Evolutionary conservation across 768 basidiomycete species (phyloP), one percentile per base, ranked within the genome.

Genomic region (Tubosaeta sp.): DNA sequence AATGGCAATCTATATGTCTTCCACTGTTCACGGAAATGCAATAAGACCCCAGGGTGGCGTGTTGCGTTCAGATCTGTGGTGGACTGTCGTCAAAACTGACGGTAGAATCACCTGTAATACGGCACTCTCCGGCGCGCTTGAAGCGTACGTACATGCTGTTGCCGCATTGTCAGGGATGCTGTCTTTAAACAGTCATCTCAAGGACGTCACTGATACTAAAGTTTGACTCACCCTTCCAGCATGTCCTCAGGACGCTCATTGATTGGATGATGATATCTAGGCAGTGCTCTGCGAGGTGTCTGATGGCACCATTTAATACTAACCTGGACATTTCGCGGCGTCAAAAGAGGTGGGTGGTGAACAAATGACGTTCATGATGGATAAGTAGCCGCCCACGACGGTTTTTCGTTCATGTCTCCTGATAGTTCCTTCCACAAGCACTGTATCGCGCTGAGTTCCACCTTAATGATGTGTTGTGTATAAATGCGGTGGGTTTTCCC

Each of bases 371-470:
- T 41, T 16, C 40, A 46, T 25, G 34, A 24, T 32, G 41, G 14
- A 36, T 32, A 21, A 40, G 36, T 49, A 63, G 55, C 51, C 63
- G 62, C 62, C 48, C 53, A 52, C 31, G n/a, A 21, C 45, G 50
- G 41, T 27, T 41, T 41, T 45, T 38, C 35, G 36, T 25, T 29
- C 46, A 29, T 19, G 7, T 39, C 22, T 41, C 25, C 13, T n/a
- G 25, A 8, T 27, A 6, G 12, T 19, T 18, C 21, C 27, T 24
- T 34, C 34, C 43, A 25, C 21, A 40, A 29, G 25, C 29, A 44
- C 13, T 27, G 18, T 25, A 42, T 30, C 48, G 19, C 31, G 29
- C 34, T 35, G 31, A 14, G 30, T 24, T 42, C 11, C 45, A 5
- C n/a, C 21, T 18, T 42, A 32, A 36, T 27, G 31, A 35, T 25